Base-by-base conservation (phyloP, 805 yeast species). In the Saitoella complicata region DNA sequence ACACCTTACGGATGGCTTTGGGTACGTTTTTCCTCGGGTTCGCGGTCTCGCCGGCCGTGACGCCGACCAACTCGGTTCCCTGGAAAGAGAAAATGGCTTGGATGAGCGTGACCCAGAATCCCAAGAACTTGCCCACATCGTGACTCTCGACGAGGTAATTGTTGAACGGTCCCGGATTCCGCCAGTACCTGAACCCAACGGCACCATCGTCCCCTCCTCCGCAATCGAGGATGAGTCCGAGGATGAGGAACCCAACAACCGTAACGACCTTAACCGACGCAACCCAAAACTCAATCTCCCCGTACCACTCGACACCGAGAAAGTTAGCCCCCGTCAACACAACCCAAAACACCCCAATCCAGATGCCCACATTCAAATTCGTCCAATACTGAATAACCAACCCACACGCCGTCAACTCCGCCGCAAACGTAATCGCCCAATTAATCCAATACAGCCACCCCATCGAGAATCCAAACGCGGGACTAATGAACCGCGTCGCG, bases 131-230 rank as follows among this genome's bases (percentile, higher is more conserved):
- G 49, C 81, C 83, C 55, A 64, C 60, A 13, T 53, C 56, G 7
- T 37, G 30, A 30, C 47, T 47, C 7, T 36, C 29, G 11, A 74
- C 74, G 45, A 56, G 62, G 57, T 56, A 65, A 48, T 65, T 60
- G 6, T 76, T 71, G 53, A 69, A 78, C 0, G 84, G 79, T 49
- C 86, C 86, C 0, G 86, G 84, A 49, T 73, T 56, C 40, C 67
- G 58, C 82, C 83, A 80, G 46, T 57, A 79, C 54, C 81, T 69
- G 64, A 78, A 80, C 1, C 87, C 88, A 34, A 73, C 61, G 53
- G 79, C 86, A 54, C 77, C 78, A 38, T 69, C 67, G 51, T 88
- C 86, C 30, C 77, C 82, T 44, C 91, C 94, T 47, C 94, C 94
- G 12, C 52, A 50, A 63, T 80, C 78, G 48, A 81, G 71, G 46